These are phyloP conservation scores for Pseudogymnoascus sp. DNA, from an alignment of 2,329 filamentous ascomycete species.

Conservation along the genomic window DNA sequence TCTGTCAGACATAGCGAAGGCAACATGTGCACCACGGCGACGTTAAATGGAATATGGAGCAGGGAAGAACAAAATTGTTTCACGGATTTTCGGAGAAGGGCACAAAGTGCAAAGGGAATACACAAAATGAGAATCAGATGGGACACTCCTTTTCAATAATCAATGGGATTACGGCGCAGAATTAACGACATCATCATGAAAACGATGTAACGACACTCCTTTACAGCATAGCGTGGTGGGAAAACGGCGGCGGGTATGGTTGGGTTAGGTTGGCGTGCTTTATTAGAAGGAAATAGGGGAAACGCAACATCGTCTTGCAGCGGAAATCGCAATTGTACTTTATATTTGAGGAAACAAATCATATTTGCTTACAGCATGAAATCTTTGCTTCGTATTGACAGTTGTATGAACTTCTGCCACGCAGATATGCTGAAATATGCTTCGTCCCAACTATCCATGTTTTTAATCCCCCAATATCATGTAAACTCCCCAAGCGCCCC, in stretches of 20 bases:
- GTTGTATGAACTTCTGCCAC: neutral
- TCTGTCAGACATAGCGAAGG: neutral
- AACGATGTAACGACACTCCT: conserved; percentile 3
- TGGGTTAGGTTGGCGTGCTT: neutral
- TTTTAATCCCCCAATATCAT: neutral
- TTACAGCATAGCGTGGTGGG: neutral
- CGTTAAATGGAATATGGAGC: neutral
- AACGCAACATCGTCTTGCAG: neutral
- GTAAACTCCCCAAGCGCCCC: neutral
- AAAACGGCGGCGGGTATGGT: neutral
- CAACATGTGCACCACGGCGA: neutral
- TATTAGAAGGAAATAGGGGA: neutral
- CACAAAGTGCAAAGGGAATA: neutral
- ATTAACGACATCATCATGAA: conserved; percentile 2
- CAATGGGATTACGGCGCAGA: neutral
- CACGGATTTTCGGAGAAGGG: neutral
- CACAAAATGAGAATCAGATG: neutral
- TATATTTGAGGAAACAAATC: neutral
- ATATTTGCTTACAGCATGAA: neutral
- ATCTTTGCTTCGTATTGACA: neutral
- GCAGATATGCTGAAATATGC: neutral
- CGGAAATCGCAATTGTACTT: neutral
- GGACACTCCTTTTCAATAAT: neutral
- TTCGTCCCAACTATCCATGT: neutral
- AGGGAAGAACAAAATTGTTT: neutral